Conservation (phyloP, 768 basidiomycete species). For the Chalciporus chontae region DNA sequence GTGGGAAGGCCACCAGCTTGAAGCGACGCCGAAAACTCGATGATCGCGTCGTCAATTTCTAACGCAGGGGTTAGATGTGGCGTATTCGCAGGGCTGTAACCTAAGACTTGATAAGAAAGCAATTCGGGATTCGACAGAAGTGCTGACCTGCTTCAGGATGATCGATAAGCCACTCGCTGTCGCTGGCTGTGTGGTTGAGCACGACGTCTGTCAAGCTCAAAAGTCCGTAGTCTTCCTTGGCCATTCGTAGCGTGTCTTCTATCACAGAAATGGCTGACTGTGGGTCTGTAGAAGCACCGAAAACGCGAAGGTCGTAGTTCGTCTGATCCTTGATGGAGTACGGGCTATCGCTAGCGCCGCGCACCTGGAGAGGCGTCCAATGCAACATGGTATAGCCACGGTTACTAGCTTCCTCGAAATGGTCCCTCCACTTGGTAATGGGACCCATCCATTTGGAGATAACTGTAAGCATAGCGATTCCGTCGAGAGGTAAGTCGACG, state of each 20-base stretch:
- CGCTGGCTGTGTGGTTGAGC: conserved; percentile 95
- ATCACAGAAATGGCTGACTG: conserved; percentile 57
- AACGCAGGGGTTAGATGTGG: conserved; percentile 92
- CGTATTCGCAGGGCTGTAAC: conserved; percentile 86
- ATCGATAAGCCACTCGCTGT: conserved; percentile 85
- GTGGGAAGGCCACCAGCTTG: conserved; percentile 68
- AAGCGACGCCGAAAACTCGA: conserved; percentile 74
- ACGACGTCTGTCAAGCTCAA: conserved; percentile 93
- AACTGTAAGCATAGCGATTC: conserved; percentile 82
- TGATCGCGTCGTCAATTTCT: conserved; percentile 84
- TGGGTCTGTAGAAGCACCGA: conserved; percentile 39
- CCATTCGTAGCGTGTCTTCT: conserved; percentile 60
- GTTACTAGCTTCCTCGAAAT: conserved; percentile 80
- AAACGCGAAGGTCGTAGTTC: conserved; percentile 75
- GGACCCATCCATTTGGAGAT: conserved; percentile 99
- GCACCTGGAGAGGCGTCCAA: conserved; percentile 90
- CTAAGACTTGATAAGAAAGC: conserved; percentile 37
- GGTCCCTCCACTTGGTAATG: conserved; percentile 67
- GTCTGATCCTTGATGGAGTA: conserved; percentile 92
- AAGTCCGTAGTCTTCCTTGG: conserved; percentile 83
- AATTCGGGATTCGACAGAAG: not conserved
- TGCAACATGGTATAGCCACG: conserved; percentile 99
- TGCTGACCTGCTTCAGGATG: conserved; percentile 91
- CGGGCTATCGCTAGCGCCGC: conserved; percentile 86
- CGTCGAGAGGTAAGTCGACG: conserved; percentile 80